Evolutionary conservation across 805 yeast genomes (phyloP).

Genomic region (Millerozyma acaciae): DNA sequence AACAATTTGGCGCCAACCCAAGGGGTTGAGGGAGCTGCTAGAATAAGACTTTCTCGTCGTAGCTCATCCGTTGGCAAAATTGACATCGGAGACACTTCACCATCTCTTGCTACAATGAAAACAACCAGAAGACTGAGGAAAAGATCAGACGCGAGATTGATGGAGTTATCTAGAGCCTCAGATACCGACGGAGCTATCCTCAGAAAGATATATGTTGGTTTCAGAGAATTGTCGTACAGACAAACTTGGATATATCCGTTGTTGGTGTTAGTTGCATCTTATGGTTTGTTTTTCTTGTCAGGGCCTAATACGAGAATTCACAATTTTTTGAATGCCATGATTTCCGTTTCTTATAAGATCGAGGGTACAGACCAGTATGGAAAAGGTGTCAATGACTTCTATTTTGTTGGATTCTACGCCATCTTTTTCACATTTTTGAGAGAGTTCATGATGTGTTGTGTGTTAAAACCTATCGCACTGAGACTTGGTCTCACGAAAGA

Average conservation of each 20-base stretch:
- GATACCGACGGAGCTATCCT: constrained; percentile 49
- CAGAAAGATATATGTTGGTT: constrained; percentile 53
- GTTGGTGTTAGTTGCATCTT: constrained; percentile 40
- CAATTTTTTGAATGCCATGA: constrained; percentile 53
- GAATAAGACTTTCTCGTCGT: constrained; percentile 32
- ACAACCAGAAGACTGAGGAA: constrained; percentile 40
- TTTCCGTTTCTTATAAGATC: constrained; percentile 61
- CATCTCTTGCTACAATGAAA: constrained; percentile 66
- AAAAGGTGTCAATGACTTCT: constrained; percentile 81
- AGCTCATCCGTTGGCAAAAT: constrained; percentile 74
- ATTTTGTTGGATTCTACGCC: constrained; percentile 76
- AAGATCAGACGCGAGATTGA: constrained; percentile 27
- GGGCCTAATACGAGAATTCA: constrained; percentile 58
- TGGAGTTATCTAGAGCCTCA: constrained; percentile 23
- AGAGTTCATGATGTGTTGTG: constrained; percentile 83
- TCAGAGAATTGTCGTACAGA: constrained; percentile 53
- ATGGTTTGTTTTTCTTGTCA: constrained; percentile 47
- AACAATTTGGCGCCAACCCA: background rate
- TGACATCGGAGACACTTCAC: constrained; percentile 69
- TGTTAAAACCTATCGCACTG: constrained; percentile 70
- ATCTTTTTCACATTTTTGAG: constrained; percentile 85
- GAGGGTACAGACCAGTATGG: constrained; percentile 70
- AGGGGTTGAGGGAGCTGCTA: background rate
- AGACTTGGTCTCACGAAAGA: constrained; percentile 47
- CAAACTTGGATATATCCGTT: constrained; percentile 74